A percentile compares a stretch with the other conserved stretches of the same genome.
Conservation (phyloP, 768 basidiomycete genomes). For the Hericium coralloides region DNA sequence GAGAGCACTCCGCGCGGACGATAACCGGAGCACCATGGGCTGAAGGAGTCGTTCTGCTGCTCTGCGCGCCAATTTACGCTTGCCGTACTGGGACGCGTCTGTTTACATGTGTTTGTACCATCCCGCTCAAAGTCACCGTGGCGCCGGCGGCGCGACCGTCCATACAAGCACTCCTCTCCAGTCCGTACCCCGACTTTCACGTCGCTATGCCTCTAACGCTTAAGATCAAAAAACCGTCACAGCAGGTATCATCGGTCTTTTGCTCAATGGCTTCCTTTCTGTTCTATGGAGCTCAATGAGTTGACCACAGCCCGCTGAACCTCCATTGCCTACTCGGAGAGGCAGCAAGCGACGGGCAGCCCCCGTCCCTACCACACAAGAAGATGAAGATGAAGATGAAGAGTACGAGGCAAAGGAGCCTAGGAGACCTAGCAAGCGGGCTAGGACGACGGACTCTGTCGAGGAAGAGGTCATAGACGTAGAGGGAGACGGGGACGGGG, state of each 20-base stretch:
- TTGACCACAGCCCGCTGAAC: constrained; percentile 4
- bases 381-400: neutral
- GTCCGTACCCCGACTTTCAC: neutral
- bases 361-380: constrained; percentile 3
- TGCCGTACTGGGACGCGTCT: neutral
- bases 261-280: no score
- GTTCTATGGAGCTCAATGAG: no score
- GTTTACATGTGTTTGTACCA: neutral
- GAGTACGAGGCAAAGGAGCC: neutral
- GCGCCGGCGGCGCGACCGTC: neutral
- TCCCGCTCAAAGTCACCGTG: neutral
- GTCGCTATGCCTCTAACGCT: constrained; percentile 8
- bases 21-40: neutral
- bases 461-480: neutral
- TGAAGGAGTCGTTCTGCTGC: no score
- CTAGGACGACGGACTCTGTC: neutral
- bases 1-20: neutral
- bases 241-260: neutral
- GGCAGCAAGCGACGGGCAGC: constrained; percentile 10
- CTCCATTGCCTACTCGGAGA: constrained; percentile 8
- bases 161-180: neutral
- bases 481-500: neutral
- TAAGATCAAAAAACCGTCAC: constrained; percentile 6
- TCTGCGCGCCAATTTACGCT: neutral
- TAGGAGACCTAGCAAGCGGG: neutral